These are phyloP conservation scores for Aegilops sharonensis DNA, from an alignment of 176 grass and related monocot genomes.

Conservation along the genomic window DNA sequence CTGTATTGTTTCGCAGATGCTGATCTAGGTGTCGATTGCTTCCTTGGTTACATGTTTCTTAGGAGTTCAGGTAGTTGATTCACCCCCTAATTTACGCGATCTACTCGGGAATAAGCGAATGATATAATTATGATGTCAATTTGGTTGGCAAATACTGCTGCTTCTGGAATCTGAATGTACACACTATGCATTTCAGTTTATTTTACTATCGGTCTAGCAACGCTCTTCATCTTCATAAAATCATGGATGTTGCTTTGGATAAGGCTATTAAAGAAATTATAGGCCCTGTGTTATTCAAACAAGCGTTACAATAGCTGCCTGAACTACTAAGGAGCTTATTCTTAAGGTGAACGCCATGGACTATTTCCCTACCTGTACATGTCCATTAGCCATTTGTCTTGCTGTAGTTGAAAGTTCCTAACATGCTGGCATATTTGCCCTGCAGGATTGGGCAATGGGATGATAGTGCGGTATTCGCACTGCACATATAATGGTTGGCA, in stretches of 20 bases:
- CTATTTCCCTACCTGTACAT: not conserved
- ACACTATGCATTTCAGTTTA: not conserved
- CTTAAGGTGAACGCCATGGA: slow-evolving; percentile 52
- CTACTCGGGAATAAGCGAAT: no score
- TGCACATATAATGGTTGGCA: slow-evolving; percentile 90
- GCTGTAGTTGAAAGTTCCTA: not conserved
- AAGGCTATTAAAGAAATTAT: slow-evolving; percentile 84
- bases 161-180: no score
- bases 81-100: no score
- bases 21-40: no score
- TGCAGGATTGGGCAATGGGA: slow-evolving; percentile 90
- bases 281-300: slow-evolving; percentile 81
- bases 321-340: slow-evolving; percentile 94
- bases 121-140: no score
- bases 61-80: no score
- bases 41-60: no score
- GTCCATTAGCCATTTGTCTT: slow-evolving; percentile 2
- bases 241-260: slow-evolving; percentile 88
- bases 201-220: slow-evolving; percentile 6
- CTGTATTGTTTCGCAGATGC: no score
- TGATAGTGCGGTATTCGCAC: slow-evolving; percentile 68
- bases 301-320: slow-evolving; percentile 92
- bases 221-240: slow-evolving; percentile 38
- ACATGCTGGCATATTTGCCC: not conserved
- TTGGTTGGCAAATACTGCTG: no score